A percentile compares a stretch with the other conserved stretches of the same genome.
Evolutionary conservation across 352 stramenopile genomes (phyloP).

Genomic region (Pythium rishiriense): DNA sequence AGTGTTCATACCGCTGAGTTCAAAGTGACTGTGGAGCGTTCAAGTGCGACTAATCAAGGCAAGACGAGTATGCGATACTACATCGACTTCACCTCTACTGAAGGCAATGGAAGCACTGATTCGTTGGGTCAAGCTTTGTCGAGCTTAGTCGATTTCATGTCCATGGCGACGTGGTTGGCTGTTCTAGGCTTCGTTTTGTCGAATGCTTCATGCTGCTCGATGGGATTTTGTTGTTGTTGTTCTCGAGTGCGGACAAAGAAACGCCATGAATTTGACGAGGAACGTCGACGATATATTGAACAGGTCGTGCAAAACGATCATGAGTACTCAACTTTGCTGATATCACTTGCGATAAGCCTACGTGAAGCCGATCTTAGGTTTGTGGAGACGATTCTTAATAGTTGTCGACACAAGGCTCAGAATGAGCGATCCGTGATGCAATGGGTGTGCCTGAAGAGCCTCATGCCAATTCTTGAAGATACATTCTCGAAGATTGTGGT

Average conservation of each 20-base stretch:
- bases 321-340: constrained; percentile 69
- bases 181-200: constrained; percentile 45
- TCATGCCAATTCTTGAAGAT: background rate
- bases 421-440: background rate
- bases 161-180: constrained; percentile 31
- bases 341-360: constrained; percentile 45
- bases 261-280: constrained; percentile 39
- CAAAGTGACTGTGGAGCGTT: constrained; percentile 42
- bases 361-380: constrained; percentile 35
- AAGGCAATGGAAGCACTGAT: constrained; percentile 13
- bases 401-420: constrained; percentile 7
- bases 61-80: constrained; percentile 32
- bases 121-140: constrained; percentile 29
- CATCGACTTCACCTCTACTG: constrained; percentile 26
- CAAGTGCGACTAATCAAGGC: constrained; percentile 19
- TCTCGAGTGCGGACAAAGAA: constrained; percentile 39
- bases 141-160: constrained; percentile 39
- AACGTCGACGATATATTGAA: constrained; percentile 36
- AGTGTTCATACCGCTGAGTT: constrained; percentile 36
- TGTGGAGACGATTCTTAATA: background rate
- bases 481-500: constrained; percentile 40
- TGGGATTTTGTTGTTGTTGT: constrained; percentile 62
- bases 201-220: constrained; percentile 48
- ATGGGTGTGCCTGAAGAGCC: constrained; percentile 1
- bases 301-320: constrained; percentile 70